A percentile compares a stretch with the other conserved stretches of the same genome.
phyloP scores from a whole-genome alignment of 129 eudicot species.

The Lonicera japonica region DNA sequence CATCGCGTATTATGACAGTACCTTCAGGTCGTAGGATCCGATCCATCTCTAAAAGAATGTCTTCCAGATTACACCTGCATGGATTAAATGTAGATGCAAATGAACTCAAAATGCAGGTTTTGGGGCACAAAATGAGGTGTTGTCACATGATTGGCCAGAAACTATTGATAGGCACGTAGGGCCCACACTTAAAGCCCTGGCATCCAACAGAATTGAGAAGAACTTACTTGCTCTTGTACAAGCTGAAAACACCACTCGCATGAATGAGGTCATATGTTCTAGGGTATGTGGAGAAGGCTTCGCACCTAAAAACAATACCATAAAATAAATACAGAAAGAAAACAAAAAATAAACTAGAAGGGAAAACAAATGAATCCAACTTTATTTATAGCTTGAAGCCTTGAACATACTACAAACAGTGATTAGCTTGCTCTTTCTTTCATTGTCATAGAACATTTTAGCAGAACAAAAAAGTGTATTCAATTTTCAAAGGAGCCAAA shows the following conservation, averaged over 20 bases:
- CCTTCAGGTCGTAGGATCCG: constrained; percentile 80
- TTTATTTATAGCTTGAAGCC: no score
- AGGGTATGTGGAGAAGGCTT: constrained; percentile 75
- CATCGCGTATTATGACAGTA: constrained; percentile 61
- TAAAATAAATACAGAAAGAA: background rate
- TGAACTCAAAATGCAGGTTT: background rate
- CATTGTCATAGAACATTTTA: no score
- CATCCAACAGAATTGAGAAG: background rate
- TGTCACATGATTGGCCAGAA: no score
- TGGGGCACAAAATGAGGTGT: no score
- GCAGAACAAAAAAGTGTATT: no score
- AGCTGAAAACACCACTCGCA: constrained; percentile 55
- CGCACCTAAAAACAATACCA: constrained; percentile 45
- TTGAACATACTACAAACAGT: background rate
- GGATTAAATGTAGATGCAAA: constrained; percentile 1
- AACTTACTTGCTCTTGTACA: constrained; percentile 58
- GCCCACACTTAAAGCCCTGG: background rate
- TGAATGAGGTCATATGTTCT: constrained; percentile 67
- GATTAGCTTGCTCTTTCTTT: background rate
- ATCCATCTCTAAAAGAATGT: constrained; percentile 75
- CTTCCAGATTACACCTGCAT: constrained; percentile 57
- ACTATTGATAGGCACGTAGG: no score
- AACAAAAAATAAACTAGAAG: background rate
- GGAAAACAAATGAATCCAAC: background rate
- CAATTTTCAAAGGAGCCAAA: no score